Base-by-base conservation (phyloP, 306 rosid genomes). In the Trifolium subterraneum region DNA sequence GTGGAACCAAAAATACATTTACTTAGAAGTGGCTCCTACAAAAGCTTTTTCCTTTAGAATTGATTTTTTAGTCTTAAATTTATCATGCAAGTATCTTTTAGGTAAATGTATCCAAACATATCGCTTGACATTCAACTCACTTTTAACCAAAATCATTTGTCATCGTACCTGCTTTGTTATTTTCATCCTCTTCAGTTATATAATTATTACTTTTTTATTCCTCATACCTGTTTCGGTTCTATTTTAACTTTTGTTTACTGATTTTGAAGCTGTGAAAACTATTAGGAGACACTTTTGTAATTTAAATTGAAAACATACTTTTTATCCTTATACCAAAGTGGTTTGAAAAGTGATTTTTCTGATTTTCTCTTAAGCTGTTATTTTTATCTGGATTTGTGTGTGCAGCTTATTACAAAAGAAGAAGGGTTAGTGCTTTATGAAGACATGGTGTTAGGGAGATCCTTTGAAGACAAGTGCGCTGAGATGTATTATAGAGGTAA, bases 401-500 rank as follows among this genome's bases (percentile, higher is more conserved):
- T 73, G 67, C 83, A 95, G 99, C 90, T 95, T 80, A 82, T 95
- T 19, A 90, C 99, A 0, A 92, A 78, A 77, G 96, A 92, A 82
- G 99, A 95, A 80, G 96, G 96, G 6, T 85, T 95, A 87, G 96
- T 60, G 86, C 79, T 95, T 54, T 95, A 88, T 63, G 98, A 95
- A 81, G 99, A 95, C 89, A 88, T 95, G 99, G 20, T 90, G 44
- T 85, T 92, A 73, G 99, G 99, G 68, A 88, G 99, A 84, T 33
- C 83, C 71, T 93, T 93, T 59, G 98, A 93, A 81, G 98, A 93
- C 79, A 93, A 91, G 92, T 93, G 98, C 80, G 98, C 98, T 44
- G 97, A 93, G 92, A 93, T 93, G 98, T 93, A 93, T 71, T 93
- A 93, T 61, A 81, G 98, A 77, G 98, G 98, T 12, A 93, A 93